phyloP scores from a whole-genome alignment of 441 rosid genomes.

The Lepidium campestre region DNA sequence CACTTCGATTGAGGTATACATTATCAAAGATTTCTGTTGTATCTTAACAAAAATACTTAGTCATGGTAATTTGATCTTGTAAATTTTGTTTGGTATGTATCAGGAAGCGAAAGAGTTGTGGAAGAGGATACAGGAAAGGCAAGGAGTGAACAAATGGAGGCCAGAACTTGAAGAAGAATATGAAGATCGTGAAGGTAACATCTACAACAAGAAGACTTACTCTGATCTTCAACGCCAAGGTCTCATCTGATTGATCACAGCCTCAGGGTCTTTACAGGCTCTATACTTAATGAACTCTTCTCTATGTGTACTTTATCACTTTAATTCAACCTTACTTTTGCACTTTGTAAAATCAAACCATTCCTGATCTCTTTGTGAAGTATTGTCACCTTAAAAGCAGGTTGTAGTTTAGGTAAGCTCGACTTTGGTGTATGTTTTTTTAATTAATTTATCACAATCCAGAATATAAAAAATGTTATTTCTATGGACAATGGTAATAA shows the following conservation, averaged over 20 bases:
- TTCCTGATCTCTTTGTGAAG: neutral
- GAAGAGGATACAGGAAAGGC: constrained; percentile 85
- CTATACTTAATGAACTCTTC: neutral
- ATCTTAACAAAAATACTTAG: neutral
- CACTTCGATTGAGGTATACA: constrained; percentile 72
- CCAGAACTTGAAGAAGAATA: constrained; percentile 99
- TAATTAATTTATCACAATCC: neutral
- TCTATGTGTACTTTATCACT: neutral
- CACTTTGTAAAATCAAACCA: constrained; percentile 12
- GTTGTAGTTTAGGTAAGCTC: neutral
- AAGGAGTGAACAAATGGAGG: constrained; percentile 94
- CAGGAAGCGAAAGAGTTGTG: constrained; percentile 99
- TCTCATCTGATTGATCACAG: constrained; percentile 42
- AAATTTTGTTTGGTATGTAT: neutral
- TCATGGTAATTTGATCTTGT: neutral
- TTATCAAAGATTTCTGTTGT: neutral
- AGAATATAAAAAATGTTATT: neutral
- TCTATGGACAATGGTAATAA: neutral
- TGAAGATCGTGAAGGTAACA: constrained; percentile 98
- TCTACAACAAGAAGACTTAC: constrained; percentile 96
- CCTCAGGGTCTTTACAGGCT: neutral
- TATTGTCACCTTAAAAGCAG: neutral
- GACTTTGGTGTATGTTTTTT: neutral
- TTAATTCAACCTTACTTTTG: neutral
- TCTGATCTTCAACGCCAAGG: constrained; percentile 98